Percentiles rank a stretch among this genome's conserved stretches.
These are phyloP conservation scores for Monosporozyma siamensis DNA, from an alignment of 805 yeast genomes.

Conservation along the genomic window DNA sequence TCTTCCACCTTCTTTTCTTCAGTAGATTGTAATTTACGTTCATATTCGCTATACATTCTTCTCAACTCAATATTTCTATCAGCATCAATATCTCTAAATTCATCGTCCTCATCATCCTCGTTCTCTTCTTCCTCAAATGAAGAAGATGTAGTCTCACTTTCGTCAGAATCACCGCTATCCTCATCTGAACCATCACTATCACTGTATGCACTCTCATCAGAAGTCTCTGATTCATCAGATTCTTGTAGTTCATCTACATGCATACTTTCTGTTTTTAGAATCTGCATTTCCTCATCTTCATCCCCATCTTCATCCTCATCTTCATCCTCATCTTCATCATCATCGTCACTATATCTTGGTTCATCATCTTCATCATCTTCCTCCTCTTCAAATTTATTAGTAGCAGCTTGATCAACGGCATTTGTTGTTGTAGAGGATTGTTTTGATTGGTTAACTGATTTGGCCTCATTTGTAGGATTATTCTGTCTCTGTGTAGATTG, in stretches of 20 bases:
- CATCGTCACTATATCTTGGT: constrained; percentile 2
- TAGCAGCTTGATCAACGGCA: no score
- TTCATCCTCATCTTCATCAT: constrained; percentile 7
- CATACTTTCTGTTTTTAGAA: constrained; percentile 20
- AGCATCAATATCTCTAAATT: constrained; percentile 18
- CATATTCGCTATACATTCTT: constrained; percentile 33
- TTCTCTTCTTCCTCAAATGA: constrained; percentile 16
- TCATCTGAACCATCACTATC: constrained; percentile 5
- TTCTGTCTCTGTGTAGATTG: background rate
- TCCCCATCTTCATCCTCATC: constrained; percentile 14
- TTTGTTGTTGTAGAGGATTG: no score
- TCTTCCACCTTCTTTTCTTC: constrained; percentile 41
- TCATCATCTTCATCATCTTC: constrained; percentile 2
- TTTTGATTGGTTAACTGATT: no score
- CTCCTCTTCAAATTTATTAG: constrained; percentile 5
- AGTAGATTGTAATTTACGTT: constrained; percentile 29
- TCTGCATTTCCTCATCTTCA: constrained; percentile 13
- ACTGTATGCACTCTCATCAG: constrained; percentile 8
- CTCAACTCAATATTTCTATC: constrained; percentile 28
- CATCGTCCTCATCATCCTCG: constrained; percentile 16
- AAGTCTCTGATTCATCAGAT: constrained; percentile 14
- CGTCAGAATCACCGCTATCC: constrained; percentile 18
- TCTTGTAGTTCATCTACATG: constrained; percentile 19
- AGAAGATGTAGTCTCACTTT: constrained; percentile 10
- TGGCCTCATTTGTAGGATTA: background rate